Conservation (phyloP, 108 stramenopile species). For the Cyclostephanos tholiformis region DNA sequence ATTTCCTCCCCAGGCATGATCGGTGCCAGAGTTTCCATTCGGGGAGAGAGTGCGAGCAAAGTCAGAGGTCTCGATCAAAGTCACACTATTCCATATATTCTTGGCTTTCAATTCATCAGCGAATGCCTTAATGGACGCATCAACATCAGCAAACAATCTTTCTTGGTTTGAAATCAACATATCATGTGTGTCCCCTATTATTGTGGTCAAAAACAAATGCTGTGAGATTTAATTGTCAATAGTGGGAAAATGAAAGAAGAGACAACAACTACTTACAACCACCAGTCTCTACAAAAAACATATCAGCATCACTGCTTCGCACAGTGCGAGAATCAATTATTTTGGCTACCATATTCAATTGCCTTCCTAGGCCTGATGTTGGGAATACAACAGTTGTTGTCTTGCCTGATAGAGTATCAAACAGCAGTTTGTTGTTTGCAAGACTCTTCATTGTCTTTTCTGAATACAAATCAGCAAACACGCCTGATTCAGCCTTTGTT, state of each 20-base stretch:
- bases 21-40: slow-evolving; percentile 56
- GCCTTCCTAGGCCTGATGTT: slow-evolving; percentile 31
- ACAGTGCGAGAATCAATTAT: slow-evolving; percentile 53
- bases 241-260: not conserved
- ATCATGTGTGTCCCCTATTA: slow-evolving; percentile 58
- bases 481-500: slow-evolving; percentile 32
- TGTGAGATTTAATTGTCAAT: not conserved
- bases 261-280: slow-evolving; percentile 35
- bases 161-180: slow-evolving; percentile 24
- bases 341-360: slow-evolving; percentile 51
- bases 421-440: slow-evolving; percentile 35
- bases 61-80: slow-evolving; percentile 62
- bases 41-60: slow-evolving; percentile 68
- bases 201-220: not conserved
- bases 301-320: slow-evolving; percentile 57
- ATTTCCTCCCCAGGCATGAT: slow-evolving; percentile 65
- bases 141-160: slow-evolving; percentile 46
- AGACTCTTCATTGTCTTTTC: slow-evolving; percentile 41
- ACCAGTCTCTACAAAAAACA: slow-evolving; percentile 60
- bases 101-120: slow-evolving; percentile 57
- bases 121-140: slow-evolving; percentile 56
- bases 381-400: slow-evolving; percentile 19
- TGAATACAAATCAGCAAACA: slow-evolving; percentile 65
- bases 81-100: slow-evolving; percentile 62
- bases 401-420: slow-evolving; percentile 19